Evolutionary conservation across 306 rosid species (phyloP).

Genomic region (Delonix regia): DNA sequence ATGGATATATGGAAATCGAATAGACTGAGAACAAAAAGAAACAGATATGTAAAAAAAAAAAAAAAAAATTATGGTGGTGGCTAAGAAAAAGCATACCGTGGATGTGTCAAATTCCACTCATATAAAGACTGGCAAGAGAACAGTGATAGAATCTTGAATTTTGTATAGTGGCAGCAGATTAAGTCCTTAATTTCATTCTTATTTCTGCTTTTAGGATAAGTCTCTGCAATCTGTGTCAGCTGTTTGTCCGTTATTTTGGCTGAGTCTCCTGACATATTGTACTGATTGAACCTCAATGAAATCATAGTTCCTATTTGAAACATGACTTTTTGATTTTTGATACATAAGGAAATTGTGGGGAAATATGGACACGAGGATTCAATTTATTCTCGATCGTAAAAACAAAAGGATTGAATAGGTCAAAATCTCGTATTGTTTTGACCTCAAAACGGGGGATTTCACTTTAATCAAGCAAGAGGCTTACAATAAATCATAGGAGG

Average conservation of each 20-base stretch:
- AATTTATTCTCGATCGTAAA: background rate
- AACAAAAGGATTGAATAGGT: background rate
- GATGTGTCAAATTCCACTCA: slow-evolving; percentile 20
- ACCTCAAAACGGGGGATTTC: background rate
- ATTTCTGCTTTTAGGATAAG: background rate
- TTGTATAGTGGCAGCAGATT: slow-evolving; percentile 41
- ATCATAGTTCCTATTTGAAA: background rate
- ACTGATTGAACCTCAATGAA: background rate
- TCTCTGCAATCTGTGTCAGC: background rate
- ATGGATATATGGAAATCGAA: slow-evolving; percentile 15
- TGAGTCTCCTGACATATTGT: background rate
- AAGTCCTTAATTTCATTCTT: slow-evolving; percentile 17
- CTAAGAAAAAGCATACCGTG: background rate
- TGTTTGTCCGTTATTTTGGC: background rate
- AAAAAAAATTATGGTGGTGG: background rate
- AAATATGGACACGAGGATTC: no score
- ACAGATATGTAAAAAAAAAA: slow-evolving; percentile 7
- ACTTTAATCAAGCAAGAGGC: no score
- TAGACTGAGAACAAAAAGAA: slow-evolving; percentile 29
- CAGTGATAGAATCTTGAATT: slow-evolving; percentile 10
- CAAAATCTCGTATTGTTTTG: background rate
- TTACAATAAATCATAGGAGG: no score
- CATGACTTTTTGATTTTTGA: background rate
- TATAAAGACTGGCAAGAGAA: background rate
- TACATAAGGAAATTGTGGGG: background rate